Evolutionary conservation across 2,329 filamentous ascomycete species (phyloP).

Genomic region (Penicillium sp.): DNA sequence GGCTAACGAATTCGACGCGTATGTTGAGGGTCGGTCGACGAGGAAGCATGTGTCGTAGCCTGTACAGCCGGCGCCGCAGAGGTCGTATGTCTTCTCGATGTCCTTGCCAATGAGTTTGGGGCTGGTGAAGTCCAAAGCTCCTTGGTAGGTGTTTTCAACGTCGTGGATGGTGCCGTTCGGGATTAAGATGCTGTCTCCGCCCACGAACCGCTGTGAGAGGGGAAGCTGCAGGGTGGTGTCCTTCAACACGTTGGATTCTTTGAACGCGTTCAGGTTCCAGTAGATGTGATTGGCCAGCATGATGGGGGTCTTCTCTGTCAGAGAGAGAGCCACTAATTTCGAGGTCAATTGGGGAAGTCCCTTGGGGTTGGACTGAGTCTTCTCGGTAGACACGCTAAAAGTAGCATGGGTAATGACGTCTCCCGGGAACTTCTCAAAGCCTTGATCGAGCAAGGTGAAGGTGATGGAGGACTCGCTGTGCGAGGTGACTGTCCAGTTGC

Average conservation of each 20-base stretch:
- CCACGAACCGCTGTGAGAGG: slow-evolving; percentile 47
- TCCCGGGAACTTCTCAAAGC: slow-evolving; percentile 48
- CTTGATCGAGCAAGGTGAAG: slow-evolving; percentile 48
- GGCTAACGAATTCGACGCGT: slow-evolving; percentile 36
- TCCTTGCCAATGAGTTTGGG: slow-evolving; percentile 78
- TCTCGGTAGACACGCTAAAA: slow-evolving; percentile 44
- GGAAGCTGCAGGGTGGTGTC: slow-evolving; percentile 49
- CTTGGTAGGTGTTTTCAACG: slow-evolving; percentile 67
- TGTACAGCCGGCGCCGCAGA: slow-evolving; percentile 78
- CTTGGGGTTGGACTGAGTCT: slow-evolving; percentile 39
- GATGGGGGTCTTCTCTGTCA: slow-evolving; percentile 50
- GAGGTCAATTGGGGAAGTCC: slow-evolving; percentile 46
- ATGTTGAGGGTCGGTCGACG: slow-evolving; percentile 44
- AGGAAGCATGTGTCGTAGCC: slow-evolving; percentile 71
- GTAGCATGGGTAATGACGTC: slow-evolving; percentile 49
- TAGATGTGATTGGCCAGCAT: slow-evolving; percentile 54
- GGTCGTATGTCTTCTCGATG: slow-evolving; percentile 62
- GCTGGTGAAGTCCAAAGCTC: slow-evolving; percentile 62
- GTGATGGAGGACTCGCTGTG: slow-evolving; percentile 45
- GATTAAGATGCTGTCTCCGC: slow-evolving; percentile 62
- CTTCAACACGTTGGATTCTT: slow-evolving; percentile 44
- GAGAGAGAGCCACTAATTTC: slow-evolving; percentile 45
- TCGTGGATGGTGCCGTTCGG: slow-evolving; percentile 74
- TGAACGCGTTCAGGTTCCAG: slow-evolving; percentile 54
- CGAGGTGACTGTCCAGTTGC: slow-evolving; percentile 52